phyloP scores from a whole-genome alignment of 2,329 filamentous ascomycete species.

The Aspergillus candidus region DNA sequence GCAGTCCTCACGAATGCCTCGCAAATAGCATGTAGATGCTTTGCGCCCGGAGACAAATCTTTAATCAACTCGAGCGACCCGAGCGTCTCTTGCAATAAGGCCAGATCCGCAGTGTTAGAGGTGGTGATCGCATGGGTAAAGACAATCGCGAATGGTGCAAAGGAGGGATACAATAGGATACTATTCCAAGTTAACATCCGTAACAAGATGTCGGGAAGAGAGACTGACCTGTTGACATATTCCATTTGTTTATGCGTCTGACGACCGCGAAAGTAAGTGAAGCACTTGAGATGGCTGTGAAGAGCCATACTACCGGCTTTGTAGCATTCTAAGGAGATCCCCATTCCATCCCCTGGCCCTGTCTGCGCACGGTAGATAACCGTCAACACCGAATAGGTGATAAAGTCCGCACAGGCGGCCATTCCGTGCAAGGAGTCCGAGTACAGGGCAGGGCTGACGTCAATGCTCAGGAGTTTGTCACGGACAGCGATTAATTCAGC shows the following conservation, averaged over 20 bases:
- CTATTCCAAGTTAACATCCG: conserved; percentile 3
- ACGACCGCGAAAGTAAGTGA: conserved; percentile 19
- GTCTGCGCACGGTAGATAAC: conserved; percentile 23
- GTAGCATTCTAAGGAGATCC: conserved; percentile 21
- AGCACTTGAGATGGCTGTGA: conserved; percentile 22
- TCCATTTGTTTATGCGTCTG: conserved; percentile 23
- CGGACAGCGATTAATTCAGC: conserved; percentile 18
- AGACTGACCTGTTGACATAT: conserved; percentile 22
- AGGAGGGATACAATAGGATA: conserved; percentile 22
- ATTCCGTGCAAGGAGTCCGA: conserved; percentile 21
- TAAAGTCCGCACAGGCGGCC: conserved; percentile 22
- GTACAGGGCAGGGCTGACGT: conserved; percentile 19
- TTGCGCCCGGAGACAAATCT: conserved; percentile 15
- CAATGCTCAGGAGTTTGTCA: conserved; percentile 18
- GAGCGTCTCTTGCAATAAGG: conserved; percentile 19
- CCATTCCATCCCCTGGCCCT: conserved; percentile 17
- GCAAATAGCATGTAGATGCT: conserved; percentile 17
- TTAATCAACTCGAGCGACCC: conserved; percentile 17
- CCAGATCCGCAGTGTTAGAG: conserved; percentile 14
- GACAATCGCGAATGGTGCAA: conserved; percentile 23
- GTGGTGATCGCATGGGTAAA: conserved; percentile 25
- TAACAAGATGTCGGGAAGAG: neutral
- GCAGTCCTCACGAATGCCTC: conserved; percentile 21
- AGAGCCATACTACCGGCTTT: conserved; percentile 21
- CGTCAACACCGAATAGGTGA: conserved; percentile 19